Base-by-base conservation (phyloP, 2,329 filamentous ascomycete species). In the Penicillium sp. region DNA sequence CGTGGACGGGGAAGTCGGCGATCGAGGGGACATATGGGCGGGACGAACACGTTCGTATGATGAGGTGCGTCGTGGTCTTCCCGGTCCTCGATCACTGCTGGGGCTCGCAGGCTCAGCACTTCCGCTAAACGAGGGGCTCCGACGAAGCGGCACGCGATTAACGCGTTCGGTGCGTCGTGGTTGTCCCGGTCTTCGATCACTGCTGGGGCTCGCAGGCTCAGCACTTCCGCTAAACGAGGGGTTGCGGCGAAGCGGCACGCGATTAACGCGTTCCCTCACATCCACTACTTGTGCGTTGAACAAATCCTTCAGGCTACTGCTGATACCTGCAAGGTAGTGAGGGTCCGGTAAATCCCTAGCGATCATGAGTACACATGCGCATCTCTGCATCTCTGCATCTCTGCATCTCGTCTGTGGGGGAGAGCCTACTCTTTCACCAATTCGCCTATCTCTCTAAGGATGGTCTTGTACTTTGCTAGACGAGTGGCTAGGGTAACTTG, bases 391-490 rank as follows among this genome's bases (percentile, higher is more conserved):
- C 24, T 27, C 24, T 8, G 14, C 39, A 13, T 24, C 46, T 27
- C 24, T 13, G 46, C 29, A n/a, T 21, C 7, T 27, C 27, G 3
- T 21, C 11, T 11, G 5, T 5, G 10, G 38, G 9, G 42, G 16
- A 34, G 6, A 29, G 59, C 75, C 64, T 72, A 83, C 81, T 75
- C 76, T 68, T 73, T 76, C 55, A 82, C 60, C 47, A 75, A 67
- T 57, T 77, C 72, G 67, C 69, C 57, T 61, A 81, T 62, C 49
- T 75, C 75, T 46, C 77, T 70, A 39, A 85, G 63, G 61, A 83
- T 82, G 7, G 71, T 68, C 48, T 77, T 75, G 64, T 83, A 85
- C 56, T 76, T 74, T 31, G 78, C 74, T 31, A 86, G 66, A 22
- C 83, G 76, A 34, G 74, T 70, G 10, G 71, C 67, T 32, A 86